Evolutionary conservation across 306 rosid species (phyloP).

Genomic region (Cicer cuneatum): DNA sequence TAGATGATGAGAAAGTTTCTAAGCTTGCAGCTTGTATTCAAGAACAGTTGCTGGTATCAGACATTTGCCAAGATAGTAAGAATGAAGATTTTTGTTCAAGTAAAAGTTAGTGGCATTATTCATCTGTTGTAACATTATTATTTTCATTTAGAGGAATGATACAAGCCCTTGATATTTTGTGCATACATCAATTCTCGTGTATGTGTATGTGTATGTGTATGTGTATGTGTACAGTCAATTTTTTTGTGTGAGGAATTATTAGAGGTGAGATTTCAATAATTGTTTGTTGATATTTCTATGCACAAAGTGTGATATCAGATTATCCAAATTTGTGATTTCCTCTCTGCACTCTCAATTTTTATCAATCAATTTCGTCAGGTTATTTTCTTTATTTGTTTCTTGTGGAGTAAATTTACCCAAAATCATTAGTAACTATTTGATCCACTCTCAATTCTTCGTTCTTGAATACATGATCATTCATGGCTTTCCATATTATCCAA

Average conservation of each 20-base stretch:
- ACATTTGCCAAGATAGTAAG: constrained; percentile 46
- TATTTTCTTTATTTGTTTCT: background rate
- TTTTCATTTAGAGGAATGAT: constrained; percentile 38
- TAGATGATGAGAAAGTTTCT: constrained; percentile 70
- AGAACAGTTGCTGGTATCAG: constrained; percentile 58
- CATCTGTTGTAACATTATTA: constrained; percentile 39
- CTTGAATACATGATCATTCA: too few relatives aligned
- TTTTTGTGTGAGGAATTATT: constrained; percentile 1
- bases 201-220: constrained; percentile 6
- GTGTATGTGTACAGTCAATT: constrained; percentile 41
- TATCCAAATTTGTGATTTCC: constrained; percentile 24
- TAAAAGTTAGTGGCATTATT: constrained; percentile 54
- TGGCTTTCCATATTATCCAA: too few relatives aligned
- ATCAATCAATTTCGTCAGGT: background rate
- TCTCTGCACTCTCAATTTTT: background rate
- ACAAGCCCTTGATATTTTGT: constrained; percentile 6
- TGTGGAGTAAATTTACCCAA: background rate
- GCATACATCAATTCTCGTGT: constrained; percentile 24
- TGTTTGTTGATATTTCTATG: constrained; percentile 6
- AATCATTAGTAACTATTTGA: background rate
- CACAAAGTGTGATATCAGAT: constrained; percentile 1
- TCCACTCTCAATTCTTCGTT: too few relatives aligned
- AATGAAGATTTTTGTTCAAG: constrained; percentile 57
- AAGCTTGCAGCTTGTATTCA: constrained; percentile 68
- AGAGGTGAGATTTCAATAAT: background rate